Base-by-base conservation (phyloP, 257 asterid genomes). In the Plectranthus barbatus region DNA sequence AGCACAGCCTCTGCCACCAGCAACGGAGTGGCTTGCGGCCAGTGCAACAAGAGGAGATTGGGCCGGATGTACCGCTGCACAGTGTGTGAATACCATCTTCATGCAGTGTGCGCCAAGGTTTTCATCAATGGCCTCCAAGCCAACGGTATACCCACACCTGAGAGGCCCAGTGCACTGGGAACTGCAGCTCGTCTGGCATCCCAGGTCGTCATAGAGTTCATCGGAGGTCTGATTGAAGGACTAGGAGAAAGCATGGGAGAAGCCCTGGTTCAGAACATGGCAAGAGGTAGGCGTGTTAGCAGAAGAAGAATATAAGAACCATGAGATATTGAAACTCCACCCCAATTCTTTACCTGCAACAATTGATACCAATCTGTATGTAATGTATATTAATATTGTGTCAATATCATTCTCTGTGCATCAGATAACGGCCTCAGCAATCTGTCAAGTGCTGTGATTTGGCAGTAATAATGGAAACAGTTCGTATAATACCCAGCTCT, bases 161-260 rank as follows among this genome's bases (percentile, higher is more conserved):
- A 83, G 44, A 90, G 74, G 77, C 82, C 95, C 7, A 87, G 76
- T 24, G 65, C 76, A 23, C 46, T 89, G 0, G 94, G 88, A 8
- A 79, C 87, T 0, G 95, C 91, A 0, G 92, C 86, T 44, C 83
- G 83, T 9, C 62, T 90, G 0, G 97, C 95, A 0, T 78, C 92
- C 13, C 95, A 87, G 62, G 90, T 87, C 11, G 84, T 85, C 9
- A 69, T 84, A 4, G 92, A 85, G 55, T 85, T 87, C 72, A 76
- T 90, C 2, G 95, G 87, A 7, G 92, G 90, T 10, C 79, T 90
- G 4, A 70, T 87, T 33, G 95, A 85, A 34, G 94, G 95, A 31
- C 9, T 87, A 4, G 97, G 97, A 18, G 94, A 90, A 72, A 94
- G 97, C 18, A 61, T 87, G 23, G 97, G 90, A 37, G 88, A 85